Base-by-base conservation (phyloP, 2,329 filamentous ascomycete genomes). In the Daldinia sp. region DNA sequence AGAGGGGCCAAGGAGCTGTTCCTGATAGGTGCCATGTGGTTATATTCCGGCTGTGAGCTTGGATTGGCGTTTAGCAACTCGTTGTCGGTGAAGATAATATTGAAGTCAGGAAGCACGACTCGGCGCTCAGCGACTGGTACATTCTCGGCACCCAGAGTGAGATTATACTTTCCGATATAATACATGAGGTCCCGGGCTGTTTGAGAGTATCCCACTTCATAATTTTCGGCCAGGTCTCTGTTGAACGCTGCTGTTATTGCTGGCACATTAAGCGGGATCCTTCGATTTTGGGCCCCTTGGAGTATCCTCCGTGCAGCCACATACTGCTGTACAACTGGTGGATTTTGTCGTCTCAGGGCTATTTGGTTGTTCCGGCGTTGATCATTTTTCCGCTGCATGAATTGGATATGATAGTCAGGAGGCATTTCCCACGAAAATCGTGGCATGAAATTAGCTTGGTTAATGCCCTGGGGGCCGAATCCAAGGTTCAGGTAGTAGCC, bases 401-500 rank as follows among this genome's bases (percentile, higher is more conserved):
- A 66, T 27, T 60, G 25, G 13, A 45, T 1, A 23, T 66, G 60
- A 15, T 63, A 66, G 6, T 63, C 34, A 9, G 7, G 2, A 4
- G 59, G 56, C 41, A 49, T 47, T 4, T 7, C 2, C 51, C 55
- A 61, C 3, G 4, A 2, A 4, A 2, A 10, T 2, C 5, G 6
- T 23, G 6, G n/a, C 13, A 6, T 2, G n/a, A n/a, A 45, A n/a
- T 61, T 50, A 25, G 58, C 48, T 27, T 45, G 39, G 17, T 58
- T 30, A 8, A 67, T 17, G 3, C 64, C 64, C 0, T 1, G 6
- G 10, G 54, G 53, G 6, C 64, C 61, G 41, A 17, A 56, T 3
- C 48, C 43, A 3, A 35, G 11, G 6, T 10, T 62, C 2, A 65
- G 30, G 25, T 62, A 67, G 29, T 62, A 67, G 6, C 64, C 64